A percentile compares a stretch with the other conserved stretches of the same genome.
Evolutionary conservation across 805 yeast species (phyloP).

Genomic region (Metschnikowia noctiluminum): DNA sequence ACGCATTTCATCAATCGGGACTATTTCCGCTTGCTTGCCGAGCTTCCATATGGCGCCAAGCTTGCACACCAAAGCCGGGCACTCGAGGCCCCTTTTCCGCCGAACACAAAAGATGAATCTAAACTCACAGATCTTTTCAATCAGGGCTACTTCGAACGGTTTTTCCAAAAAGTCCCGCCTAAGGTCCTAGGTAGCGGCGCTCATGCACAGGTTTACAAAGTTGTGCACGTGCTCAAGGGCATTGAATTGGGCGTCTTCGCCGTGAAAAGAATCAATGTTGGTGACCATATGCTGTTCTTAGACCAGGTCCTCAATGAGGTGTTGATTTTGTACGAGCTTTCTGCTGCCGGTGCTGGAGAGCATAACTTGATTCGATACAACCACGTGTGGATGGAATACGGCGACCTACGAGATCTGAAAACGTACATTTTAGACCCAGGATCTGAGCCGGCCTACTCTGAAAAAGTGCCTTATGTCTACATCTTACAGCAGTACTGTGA

Average conservation of each 20-base stretch:
- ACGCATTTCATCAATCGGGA: conserved; percentile 31
- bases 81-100: conserved; percentile 1
- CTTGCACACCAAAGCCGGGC: not conserved
- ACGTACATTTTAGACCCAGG: conserved; percentile 23
- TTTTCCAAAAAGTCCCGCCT: conserved; percentile 58
- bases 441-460: not conserved
- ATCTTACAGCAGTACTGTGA: conserved; percentile 84
- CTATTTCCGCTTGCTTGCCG: conserved; percentile 34
- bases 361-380: conserved; percentile 75
- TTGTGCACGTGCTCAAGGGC: conserved; percentile 73
- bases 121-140: conserved; percentile 46
- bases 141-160: conserved; percentile 76
- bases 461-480: conserved; percentile 62
- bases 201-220: conserved; percentile 79
- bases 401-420: conserved; percentile 46
- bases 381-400: conserved; percentile 88
- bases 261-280: conserved; percentile 79
- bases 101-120: too few species aligned
- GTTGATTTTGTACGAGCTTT: conserved; percentile 56
- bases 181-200: conserved; percentile 73
- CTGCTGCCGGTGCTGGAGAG: conserved; percentile 41
- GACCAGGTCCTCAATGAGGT: conserved; percentile 75
- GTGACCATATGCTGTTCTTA: conserved; percentile 67
- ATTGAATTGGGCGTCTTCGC: conserved; percentile 78
- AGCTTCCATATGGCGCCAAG: conserved; percentile 14